Percentiles rank a stretch among this genome's conserved stretches.
Conservation (phyloP, 257 asterid genomes). For the Solanum piurae region DNA sequence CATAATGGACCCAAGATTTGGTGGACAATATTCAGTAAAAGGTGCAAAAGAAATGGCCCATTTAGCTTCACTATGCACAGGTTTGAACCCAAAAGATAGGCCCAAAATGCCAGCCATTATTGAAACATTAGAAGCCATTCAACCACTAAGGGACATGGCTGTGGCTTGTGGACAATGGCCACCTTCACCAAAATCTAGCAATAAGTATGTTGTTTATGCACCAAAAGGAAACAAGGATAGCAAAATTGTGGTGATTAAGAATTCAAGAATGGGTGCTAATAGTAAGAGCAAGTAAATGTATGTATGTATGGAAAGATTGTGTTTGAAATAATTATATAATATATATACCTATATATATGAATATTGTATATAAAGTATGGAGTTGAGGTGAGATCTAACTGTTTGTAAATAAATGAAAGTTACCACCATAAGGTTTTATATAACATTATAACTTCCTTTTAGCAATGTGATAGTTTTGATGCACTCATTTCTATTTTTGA, state of each 20-base stretch:
- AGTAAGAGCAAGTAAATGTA: background rate
- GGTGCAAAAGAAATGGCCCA: constrained; percentile 75
- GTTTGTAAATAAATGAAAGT: background rate
- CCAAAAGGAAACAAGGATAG: background rate
- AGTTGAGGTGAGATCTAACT: background rate
- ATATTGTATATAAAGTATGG: background rate
- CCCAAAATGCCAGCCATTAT: constrained; percentile 83
- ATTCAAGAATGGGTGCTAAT: background rate
- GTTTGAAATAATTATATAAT: background rate
- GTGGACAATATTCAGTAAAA: constrained; percentile 70
- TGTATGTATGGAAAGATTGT: background rate
- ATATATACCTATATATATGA: background rate
- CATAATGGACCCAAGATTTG: constrained; percentile 61
- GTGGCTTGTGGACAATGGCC: constrained; percentile 65
- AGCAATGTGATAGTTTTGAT: background rate
- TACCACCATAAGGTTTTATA: background rate
- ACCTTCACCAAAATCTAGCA: constrained; percentile 25
- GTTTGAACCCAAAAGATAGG: constrained; percentile 73
- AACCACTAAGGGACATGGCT: constrained; percentile 61
- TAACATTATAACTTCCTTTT: background rate
- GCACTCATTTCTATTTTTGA: too few species aligned
- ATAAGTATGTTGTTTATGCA: constrained; percentile 17
- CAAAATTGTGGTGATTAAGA: background rate
- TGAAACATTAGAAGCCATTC: constrained; percentile 61
- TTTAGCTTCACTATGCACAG: constrained; percentile 60